Evolutionary conservation across 495 filamentous ascomycete species (phyloP), one percentile per base, ranked within the genome.

Genomic region (Hypoxylon lenormandii): DNA sequence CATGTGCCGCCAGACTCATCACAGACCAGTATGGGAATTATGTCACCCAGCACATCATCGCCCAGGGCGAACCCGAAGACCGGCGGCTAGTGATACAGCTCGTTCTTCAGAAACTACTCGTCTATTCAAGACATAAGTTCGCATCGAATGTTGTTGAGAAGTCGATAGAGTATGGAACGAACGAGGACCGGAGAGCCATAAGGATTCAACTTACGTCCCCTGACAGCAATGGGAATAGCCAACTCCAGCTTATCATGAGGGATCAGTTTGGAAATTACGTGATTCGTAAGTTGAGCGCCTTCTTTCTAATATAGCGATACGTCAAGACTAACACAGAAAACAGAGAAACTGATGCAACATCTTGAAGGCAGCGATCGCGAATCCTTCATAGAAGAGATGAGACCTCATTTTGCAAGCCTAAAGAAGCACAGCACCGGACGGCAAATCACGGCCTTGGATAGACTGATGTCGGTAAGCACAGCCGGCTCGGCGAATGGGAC

Each of bases 121-220:
- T 80, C 1, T 87, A 90, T 69, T 97, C 92, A 5, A 96, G 92
- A 80, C 94, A 98, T 80, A 98, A 98, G 75, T 97, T 93, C 73
- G 95, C 96, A 3, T 97, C 92, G 69, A 97, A 98, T 70, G 95
- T 98, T 4, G 96, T 98, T 0, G 95, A 98, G 79, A 96, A 94
- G 81, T 95, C 92, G 69, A 92, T 98, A 49, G 81, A 89, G 56
- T 87, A 86, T 66, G 93, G 91, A 10, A 88, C 85, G 1, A 80
- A 85, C 16, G 84, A 89, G 47, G 88, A 96, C 72, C 87, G 89
- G 48, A 84, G 79, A 15, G 83, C 85, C 38, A 96, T 98, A 69
- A 86, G 94, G 59, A 80, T 80, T 18, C 86, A 83, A 30, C 78
- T 97, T 15, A 89, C 86, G 2, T 82, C 83, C 8, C 60, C 79